Conservation (phyloP, 2,329 filamentous ascomycete genomes). For the Curvularia hawaiiensis region DNA sequence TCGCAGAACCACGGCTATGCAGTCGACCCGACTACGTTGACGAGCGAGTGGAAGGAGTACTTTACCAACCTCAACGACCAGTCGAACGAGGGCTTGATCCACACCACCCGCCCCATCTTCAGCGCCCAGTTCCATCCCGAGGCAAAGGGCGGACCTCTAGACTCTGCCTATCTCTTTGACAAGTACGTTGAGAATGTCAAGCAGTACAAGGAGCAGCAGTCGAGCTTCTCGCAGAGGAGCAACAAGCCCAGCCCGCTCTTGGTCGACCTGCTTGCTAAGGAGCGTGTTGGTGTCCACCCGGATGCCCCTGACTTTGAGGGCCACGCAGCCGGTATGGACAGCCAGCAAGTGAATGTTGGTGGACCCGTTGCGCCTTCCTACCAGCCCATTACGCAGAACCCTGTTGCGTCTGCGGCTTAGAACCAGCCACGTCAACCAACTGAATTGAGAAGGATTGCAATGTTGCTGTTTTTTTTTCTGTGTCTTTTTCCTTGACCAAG, state of each 20-base stretch:
- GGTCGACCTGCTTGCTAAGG: conserved; percentile 89
- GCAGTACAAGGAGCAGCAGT: conserved; percentile 84
- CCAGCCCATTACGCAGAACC: conserved; percentile 39
- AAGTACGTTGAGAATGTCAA: conserved; percentile 90
- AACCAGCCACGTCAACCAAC: background rate
- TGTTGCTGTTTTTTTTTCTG: background rate
- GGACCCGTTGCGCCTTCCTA: conserved; percentile 37
- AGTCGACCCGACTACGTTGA: conserved; percentile 82
- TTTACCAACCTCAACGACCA: conserved; percentile 98
- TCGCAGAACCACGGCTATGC: conserved; percentile 99
- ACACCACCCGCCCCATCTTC: conserved; percentile 95
- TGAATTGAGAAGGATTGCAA: background rate
- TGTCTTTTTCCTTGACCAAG: background rate
- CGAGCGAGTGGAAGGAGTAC: conserved; percentile 92
- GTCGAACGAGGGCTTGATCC: conserved; percentile 96
- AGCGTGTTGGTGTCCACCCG: conserved; percentile 82
- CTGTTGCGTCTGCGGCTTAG: conserved; percentile 40
- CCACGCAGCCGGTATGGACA: conserved; percentile 35
- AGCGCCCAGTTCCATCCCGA: conserved; percentile 99
- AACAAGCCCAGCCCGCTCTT: conserved; percentile 86
- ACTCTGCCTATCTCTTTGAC: conserved; percentile 95
- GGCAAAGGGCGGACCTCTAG: conserved; percentile 94
- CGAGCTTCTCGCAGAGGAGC: conserved; percentile 74
- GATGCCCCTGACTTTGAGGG: conserved; percentile 43
- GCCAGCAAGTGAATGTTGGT: conserved; percentile 36